These are phyloP conservation scores for Nannochloropsis gaditana DNA, from an alignment of 108 stramenopile species.

Conservation along the genomic window DNA sequence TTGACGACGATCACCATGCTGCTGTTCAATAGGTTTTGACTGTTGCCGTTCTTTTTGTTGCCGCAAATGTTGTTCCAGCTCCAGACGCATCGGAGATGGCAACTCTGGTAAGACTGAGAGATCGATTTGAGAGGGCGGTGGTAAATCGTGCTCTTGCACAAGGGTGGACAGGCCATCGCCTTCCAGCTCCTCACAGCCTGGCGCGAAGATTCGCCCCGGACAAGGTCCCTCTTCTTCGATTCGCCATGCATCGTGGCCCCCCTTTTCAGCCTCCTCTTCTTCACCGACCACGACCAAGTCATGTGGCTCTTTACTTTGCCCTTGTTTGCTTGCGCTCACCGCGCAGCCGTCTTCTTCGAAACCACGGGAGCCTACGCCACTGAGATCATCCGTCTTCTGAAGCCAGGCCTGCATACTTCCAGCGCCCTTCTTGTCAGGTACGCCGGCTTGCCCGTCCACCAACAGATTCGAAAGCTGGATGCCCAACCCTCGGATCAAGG, in stretches of 20 bases:
- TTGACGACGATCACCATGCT: not conserved
- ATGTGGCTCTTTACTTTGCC: not conserved
- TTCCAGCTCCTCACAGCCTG: not conserved
- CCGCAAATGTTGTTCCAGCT: not conserved
- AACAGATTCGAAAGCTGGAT: slow-evolving; percentile 64
- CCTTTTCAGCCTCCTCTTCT: not conserved
- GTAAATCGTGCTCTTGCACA: not conserved
- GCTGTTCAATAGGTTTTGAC: not conserved
- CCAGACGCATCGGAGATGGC: not conserved
- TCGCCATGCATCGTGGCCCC: not conserved
- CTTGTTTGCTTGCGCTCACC: not conserved
- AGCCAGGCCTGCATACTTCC: not conserved
- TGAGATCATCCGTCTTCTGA: not conserved
- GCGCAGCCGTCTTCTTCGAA: not conserved
- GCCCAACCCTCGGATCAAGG: slow-evolving; percentile 75
- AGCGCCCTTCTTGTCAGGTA: not conserved
- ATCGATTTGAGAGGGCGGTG: slow-evolving; percentile 7
- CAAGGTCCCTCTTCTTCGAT: not conserved
- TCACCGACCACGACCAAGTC: not conserved
- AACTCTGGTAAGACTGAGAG: not conserved
- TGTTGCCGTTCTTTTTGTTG: not conserved
- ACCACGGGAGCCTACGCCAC: too few relatives aligned
- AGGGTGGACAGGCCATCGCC: not conserved
- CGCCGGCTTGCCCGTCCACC: slow-evolving; percentile 37
- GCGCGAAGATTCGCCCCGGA: not conserved